A percentile compares a stretch with the other conserved stretches of the same genome.
Evolutionary conservation across 2,329 filamentous ascomycete genomes (phyloP).

Genomic region (Paramyrothecium roridum): DNA sequence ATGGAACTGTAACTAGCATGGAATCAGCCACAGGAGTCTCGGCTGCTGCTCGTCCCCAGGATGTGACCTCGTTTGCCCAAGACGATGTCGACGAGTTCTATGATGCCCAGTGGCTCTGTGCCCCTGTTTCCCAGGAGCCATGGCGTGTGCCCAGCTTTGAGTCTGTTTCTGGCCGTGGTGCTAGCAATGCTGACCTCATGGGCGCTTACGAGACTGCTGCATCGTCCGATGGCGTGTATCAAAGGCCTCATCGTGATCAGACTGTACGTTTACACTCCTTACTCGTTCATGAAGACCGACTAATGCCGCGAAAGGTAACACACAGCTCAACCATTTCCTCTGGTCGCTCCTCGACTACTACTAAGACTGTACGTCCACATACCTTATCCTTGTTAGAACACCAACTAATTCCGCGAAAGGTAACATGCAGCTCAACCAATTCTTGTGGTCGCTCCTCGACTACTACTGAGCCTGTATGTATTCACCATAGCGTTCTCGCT

Average conservation of each 20-base stretch:
- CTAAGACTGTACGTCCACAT: slow-evolving; percentile 10
- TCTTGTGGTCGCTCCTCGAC: background rate
- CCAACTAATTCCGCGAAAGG: slow-evolving; percentile 18
- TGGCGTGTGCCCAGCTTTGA: background rate
- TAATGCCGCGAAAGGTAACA: slow-evolving; percentile 19
- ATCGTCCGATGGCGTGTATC: background rate
- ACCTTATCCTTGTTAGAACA: background rate
- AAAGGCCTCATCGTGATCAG: background rate
- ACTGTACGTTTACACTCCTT: slow-evolving; percentile 12
- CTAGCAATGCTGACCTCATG: background rate
- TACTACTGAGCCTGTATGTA: slow-evolving; percentile 11
- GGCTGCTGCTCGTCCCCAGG: background rate
- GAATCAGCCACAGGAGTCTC: background rate
- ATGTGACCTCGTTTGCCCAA: background rate
- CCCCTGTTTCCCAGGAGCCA: background rate
- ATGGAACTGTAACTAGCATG: slow-evolving; percentile 1
- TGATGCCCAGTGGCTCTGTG: background rate
- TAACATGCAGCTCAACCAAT: slow-evolving; percentile 7
- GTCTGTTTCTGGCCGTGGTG: background rate
- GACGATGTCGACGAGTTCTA: background rate
- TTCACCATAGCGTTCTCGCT: background rate
- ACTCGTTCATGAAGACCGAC: slow-evolving; percentile 3
- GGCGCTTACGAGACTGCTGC: background rate
- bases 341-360: background rate
- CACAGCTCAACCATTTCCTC: slow-evolving; percentile 4